Conservation (phyloP, 1,284 basidiomycete genomes). For the Hortiboletus rubellus region DNA sequence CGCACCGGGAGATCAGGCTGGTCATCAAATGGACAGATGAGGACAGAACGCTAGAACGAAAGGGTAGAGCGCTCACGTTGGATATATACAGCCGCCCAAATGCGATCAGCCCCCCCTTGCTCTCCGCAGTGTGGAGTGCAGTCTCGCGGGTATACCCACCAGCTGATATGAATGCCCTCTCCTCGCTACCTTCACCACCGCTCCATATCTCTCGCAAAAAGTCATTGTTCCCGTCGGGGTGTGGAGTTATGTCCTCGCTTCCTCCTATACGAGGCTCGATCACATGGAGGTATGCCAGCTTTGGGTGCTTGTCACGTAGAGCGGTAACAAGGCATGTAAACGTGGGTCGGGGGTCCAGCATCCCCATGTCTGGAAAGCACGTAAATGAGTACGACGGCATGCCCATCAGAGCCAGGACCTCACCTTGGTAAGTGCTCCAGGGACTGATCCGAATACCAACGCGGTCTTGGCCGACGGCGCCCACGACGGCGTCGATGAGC, state of each 20-base stretch:
- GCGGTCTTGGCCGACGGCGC: conserved; percentile 40
- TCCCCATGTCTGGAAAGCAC: conserved; percentile 26
- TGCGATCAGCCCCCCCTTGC: conserved; percentile 11
- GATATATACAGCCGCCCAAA: not conserved
- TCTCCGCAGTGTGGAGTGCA: conserved; percentile 12
- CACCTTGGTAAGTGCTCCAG: conserved; percentile 44
- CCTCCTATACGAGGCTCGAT: conserved; percentile 45
- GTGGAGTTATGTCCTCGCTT: not conserved
- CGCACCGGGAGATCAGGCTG: conserved; percentile 46
- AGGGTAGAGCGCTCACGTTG: not conserved
- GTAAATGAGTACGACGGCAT: not conserved
- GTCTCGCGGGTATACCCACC: conserved; percentile 36
- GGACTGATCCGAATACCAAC: conserved; percentile 51
- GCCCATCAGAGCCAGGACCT: not conserved
- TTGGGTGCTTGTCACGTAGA: conserved; percentile 34
- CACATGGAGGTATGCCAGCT: conserved; percentile 59
- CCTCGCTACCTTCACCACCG: conserved; percentile 16
- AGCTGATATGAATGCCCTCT: conserved; percentile 45
- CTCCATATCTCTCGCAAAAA: conserved; percentile 37
- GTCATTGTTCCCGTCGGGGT: conserved; percentile 7
- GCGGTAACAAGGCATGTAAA: conserved; percentile 41
- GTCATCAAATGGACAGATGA: not conserved
- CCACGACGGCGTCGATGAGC: conserved; percentile 45
- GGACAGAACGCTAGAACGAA: not conserved
- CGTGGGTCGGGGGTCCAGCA: conserved; percentile 40